Percentiles rank a stretch among this genome's conserved stretches.
Conservation (phyloP, 371 early-diverging fungal genomes). For the Mucor plumbeus region DNA sequence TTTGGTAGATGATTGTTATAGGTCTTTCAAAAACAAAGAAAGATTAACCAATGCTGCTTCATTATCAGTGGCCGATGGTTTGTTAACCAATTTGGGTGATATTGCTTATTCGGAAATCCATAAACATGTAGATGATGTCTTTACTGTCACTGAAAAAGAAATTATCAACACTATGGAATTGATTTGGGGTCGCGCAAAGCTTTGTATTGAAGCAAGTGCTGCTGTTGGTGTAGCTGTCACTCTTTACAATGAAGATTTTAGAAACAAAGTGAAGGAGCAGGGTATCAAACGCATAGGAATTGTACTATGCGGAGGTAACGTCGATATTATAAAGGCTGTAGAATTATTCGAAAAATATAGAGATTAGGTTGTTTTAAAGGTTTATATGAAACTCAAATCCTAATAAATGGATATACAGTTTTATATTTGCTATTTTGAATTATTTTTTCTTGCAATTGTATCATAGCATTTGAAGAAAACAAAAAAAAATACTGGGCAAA, state of each 20-base stretch:
- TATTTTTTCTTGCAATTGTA: no score
- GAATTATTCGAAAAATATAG: background rate
- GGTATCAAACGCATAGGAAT: background rate
- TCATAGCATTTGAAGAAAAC: no score
- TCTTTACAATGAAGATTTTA: background rate
- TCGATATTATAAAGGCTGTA: background rate
- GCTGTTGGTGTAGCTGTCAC: background rate
- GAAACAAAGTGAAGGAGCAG: background rate
- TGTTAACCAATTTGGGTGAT: background rate
- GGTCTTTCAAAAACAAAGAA: background rate
- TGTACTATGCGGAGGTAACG: background rate
- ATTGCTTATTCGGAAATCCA: background rate
- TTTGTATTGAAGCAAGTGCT: background rate
- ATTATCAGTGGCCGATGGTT: background rate
- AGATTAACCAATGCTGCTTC: background rate
- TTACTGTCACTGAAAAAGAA: background rate
- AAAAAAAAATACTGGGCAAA: no score
- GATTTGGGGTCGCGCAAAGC: background rate
- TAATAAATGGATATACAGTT: no score
- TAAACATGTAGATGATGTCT: background rate
- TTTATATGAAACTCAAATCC: no score
- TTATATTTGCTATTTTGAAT: no score
- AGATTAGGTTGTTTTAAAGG: background rate
- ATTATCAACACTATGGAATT: background rate
- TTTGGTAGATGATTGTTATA: background rate